Base-by-base conservation (phyloP, 2,329 filamentous ascomycete species). In the Zasmidium citrigriseum region DNA sequence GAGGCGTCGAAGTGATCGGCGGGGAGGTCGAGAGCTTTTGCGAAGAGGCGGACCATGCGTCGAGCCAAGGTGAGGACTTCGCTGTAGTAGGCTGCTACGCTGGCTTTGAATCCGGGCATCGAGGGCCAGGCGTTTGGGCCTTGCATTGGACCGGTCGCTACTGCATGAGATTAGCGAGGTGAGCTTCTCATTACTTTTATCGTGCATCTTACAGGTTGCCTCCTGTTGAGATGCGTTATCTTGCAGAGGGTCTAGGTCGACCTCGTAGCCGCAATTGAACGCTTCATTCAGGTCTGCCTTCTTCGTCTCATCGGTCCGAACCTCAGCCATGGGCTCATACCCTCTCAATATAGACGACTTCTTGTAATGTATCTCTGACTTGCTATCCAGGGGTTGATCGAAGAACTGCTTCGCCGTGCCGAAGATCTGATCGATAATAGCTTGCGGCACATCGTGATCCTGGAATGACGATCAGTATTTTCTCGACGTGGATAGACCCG, bases 241-340 rank as follows among this genome's bases (percentile, higher is more conserved):
- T 25, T 48, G 51, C 25, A 47, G 24, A 12, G 62, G 59, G 53
- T 67, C 65, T 10, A 66, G 55, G 14, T 55, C 52, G n/a, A 55
- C 46, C 48, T 67, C 62, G 38, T 66, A 66, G 14, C 62, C 65
- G 24, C 64, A 67, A 44, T 66, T 67, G 60, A 67, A 67, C 5
- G 62, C 64, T 49, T 68, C 65, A 23, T 63, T 66, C 44, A 90
- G 81, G n/a, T 84, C 84, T 16, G 72, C 68, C 11, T 72, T 73
- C 67, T 88, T 83, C 12, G 72, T 76, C 24, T 86, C 73, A 52
- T 81, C 79, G 18, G 82, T 85, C 11, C 86, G 83, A 74, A 91
- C 92, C 73, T 92, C 89, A 47, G 87, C 89, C 89, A 93, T 67
- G 78, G 80, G 51, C 91, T 77, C 44, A 77, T 77, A 69, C 87